A percentile compares a stretch with the other conserved stretches of the same genome.
Evolutionary conservation across 2,329 filamentous ascomycete species (phyloP).

Genomic region (Chrysosporium keratinophilum): DNA sequence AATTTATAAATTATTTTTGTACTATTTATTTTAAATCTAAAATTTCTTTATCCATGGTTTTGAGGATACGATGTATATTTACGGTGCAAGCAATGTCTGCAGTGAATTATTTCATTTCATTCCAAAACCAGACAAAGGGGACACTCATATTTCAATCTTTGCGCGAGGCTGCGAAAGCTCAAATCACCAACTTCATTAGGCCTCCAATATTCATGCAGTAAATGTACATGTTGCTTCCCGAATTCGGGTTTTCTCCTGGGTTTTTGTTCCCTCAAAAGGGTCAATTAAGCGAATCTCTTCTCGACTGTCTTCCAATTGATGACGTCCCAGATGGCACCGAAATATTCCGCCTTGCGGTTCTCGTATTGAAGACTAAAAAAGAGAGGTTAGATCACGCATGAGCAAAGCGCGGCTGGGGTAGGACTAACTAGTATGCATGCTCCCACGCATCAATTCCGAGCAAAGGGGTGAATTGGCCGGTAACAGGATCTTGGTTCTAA

Average conservation of each 20-base stretch:
- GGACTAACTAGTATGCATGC: conserved; percentile 73
- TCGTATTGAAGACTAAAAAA: conserved; percentile 68
- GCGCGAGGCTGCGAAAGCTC: too few species aligned
- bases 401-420: neutral
- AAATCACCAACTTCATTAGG: too few species aligned
- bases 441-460: conserved; percentile 92
- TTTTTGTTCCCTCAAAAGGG: neutral
- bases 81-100: too few species aligned
- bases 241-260: neutral
- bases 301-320: conserved; percentile 90
- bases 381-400: neutral
- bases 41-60: too few species aligned
- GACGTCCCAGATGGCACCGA: conserved; percentile 85
- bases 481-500: conserved; percentile 76
- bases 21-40: too few species aligned
- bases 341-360: conserved; percentile 96
- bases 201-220: too few species aligned
- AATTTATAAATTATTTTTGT: too few species aligned
- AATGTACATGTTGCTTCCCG: too few species aligned
- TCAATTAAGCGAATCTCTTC: conserved; percentile 49
- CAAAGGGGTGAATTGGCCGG: conserved; percentile 70
- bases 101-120: too few species aligned
- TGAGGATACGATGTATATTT: too few species aligned
- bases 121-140: too few species aligned
- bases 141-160: too few species aligned